A percentile compares a stretch with the other conserved stretches of the same genome.
These are phyloP conservation scores for Ramaria sp. DNA, from an alignment of 768 basidiomycete species.

Conservation along the genomic window DNA sequence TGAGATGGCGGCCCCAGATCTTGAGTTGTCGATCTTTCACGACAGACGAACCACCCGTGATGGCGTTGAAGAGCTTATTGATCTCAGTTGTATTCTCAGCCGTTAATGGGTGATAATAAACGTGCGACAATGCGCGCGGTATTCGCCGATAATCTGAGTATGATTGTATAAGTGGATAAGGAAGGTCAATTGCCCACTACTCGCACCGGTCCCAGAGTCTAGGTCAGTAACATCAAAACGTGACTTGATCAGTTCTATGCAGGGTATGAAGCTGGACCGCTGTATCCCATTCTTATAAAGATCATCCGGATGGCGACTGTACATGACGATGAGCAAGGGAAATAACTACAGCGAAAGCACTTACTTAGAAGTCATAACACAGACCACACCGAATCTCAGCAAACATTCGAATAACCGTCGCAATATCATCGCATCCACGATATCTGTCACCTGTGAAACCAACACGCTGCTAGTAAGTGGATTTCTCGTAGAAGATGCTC, in stretches of 20 bases:
- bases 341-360: conserved; percentile 18
- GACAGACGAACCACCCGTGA: conserved; percentile 44
- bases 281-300: conserved; percentile 99
- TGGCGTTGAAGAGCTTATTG: conserved; percentile 70
- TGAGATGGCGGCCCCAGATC: conserved; percentile 85
- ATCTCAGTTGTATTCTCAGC: conserved; percentile 59
- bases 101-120: conserved; percentile 80
- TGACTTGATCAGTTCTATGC: conserved; percentile 86
- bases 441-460: conserved; percentile 74
- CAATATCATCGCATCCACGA: conserved; percentile 97
- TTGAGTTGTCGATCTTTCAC: conserved; percentile 52
- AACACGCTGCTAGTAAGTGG: conserved; percentile 1
- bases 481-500: conserved; percentile 6
- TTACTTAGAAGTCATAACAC: conserved; percentile 95
- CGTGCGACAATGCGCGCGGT: conserved; percentile 85
- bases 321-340: neutral
- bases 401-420: conserved; percentile 81
- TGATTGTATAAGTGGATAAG: neutral
- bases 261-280: conserved; percentile 85
- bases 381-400: conserved; percentile 81
- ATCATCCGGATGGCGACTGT: conserved; percentile 92
- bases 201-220: conserved; percentile 84
- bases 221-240: conserved; percentile 84
- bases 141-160: conserved; percentile 83
- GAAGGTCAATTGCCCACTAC: neutral